A percentile compares a stretch with the other conserved stretches of the same genome.
Evolutionary conservation across 1,284 basidiomycete species (phyloP).

Genomic region (Apiotrichum porosum): DNA sequence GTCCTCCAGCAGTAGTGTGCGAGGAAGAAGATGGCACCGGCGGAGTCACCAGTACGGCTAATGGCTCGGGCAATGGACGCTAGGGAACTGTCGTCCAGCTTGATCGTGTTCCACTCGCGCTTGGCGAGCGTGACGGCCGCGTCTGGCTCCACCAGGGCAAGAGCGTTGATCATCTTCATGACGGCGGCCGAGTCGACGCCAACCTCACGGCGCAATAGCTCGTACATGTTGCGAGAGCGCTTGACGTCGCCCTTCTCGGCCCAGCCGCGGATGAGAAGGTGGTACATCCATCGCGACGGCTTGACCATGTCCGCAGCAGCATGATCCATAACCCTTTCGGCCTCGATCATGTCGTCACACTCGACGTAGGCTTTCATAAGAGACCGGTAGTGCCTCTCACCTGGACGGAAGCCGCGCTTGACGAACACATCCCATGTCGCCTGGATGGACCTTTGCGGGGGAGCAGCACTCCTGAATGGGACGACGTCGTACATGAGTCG

Average conservation of each 20-base stretch:
- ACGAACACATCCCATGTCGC: constrained; percentile 32
- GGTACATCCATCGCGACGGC: constrained; percentile 24
- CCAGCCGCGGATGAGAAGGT: constrained; percentile 20
- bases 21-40: constrained; percentile 13
- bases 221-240: constrained; percentile 6
- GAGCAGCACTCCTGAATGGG: constrained; percentile 14
- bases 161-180: constrained; percentile 1
- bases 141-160: neutral
- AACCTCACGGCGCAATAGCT: neutral
- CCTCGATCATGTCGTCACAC: constrained; percentile 31
- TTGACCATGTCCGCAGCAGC: constrained; percentile 20
- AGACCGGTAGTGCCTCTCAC: constrained; percentile 27
- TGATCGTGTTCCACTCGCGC: constrained; percentile 5
- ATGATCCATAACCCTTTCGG: constrained; percentile 26
- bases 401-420: constrained; percentile 33
- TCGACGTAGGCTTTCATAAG: constrained; percentile 37
- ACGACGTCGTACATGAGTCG: constrained; percentile 34
- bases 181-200: constrained; percentile 5
- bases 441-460: constrained; percentile 16
- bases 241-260: neutral
- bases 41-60: constrained; percentile 2
- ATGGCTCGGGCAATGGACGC: constrained; percentile 10
- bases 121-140: constrained; percentile 4
- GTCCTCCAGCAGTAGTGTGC: constrained; percentile 5
- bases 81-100: constrained; percentile 6